Percentiles rank a stretch among this genome's conserved stretches.
Evolutionary conservation across 2,329 filamentous ascomycete genomes (phyloP).

Genomic region (Fusarium xyrophilum): DNA sequence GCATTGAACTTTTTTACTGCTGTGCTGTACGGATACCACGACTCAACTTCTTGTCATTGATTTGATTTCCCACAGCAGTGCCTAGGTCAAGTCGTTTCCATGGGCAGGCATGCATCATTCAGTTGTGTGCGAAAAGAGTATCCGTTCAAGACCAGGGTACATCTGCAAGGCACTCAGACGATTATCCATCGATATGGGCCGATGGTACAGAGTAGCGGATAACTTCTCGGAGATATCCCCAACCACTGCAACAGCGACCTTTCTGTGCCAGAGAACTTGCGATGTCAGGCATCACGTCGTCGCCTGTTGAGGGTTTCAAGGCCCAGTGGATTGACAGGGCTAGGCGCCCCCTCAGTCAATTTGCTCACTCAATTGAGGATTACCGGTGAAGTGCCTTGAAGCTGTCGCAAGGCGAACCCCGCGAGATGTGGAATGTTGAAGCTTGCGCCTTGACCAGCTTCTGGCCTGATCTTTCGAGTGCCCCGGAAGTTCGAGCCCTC

Average conservation of each 20-base stretch:
- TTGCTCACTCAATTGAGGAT: not conserved
- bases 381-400: constrained; percentile 17
- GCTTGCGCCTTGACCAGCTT: constrained; percentile 36
- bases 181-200: constrained; percentile 39
- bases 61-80: not conserved
- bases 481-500: constrained; percentile 15
- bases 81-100: constrained; percentile 18
- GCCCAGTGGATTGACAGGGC: not conserved
- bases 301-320: not conserved
- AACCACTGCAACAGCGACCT: not conserved
- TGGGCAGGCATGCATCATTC: not conserved
- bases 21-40: not conserved
- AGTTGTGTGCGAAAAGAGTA: constrained; percentile 15
- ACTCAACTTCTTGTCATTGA: not conserved
- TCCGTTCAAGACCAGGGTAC: constrained; percentile 5
- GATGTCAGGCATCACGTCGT: not conserved
- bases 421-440: constrained; percentile 27
- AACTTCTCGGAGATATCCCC: constrained; percentile 23
- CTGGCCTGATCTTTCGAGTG: constrained; percentile 40
- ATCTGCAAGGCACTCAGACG: constrained; percentile 37
- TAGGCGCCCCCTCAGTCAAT: not conserved
- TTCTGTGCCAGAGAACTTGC: not conserved
- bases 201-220: constrained; percentile 34
- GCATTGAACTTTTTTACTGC: not conserved
- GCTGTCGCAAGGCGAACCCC: constrained; percentile 19